Conservation (phyloP, 2,329 filamentous ascomycete species). For the Ceratocystis smalleyi region DNA sequence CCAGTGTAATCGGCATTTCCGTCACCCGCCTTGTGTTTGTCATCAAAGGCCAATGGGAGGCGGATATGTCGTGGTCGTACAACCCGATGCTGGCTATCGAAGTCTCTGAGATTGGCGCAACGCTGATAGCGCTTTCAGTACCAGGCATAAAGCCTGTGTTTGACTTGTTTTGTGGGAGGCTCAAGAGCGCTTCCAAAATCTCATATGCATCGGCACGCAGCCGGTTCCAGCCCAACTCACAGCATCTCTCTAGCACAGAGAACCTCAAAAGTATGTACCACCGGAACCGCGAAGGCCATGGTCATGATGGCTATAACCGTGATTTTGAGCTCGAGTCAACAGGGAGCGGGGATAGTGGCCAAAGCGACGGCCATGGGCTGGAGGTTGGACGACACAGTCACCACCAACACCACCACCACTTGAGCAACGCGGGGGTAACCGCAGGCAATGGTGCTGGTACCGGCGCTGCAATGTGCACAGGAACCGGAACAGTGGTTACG, state of each 20-base stretch:
- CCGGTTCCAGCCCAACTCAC: constrained; percentile 22
- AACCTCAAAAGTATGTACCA: constrained; percentile 15
- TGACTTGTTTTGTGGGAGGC: constrained; percentile 23
- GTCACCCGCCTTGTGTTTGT: constrained; percentile 33
- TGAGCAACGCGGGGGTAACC: not conserved
- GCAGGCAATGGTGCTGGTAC: not conserved
- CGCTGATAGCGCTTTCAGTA: constrained; percentile 35
- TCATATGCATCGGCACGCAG: constrained; percentile 21
- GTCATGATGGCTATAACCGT: not conserved
- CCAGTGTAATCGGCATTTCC: constrained; percentile 35
- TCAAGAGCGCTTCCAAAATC: constrained; percentile 19
- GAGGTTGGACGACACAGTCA: not conserved
- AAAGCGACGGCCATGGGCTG: not conserved
- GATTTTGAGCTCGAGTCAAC: constrained; percentile 14
- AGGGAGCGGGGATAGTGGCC: constrained; percentile 8
- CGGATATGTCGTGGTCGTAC: constrained; percentile 36
- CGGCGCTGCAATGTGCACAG: not conserved
- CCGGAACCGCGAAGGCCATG: constrained; percentile 6
- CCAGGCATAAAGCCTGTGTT: constrained; percentile 35
- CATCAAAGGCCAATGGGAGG: constrained; percentile 31
- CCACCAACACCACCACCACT: not conserved
- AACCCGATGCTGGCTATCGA: constrained; percentile 35
- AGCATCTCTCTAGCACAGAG: constrained; percentile 20
- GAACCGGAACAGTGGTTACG: constrained; percentile 10
- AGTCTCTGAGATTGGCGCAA: constrained; percentile 35